Percentiles rank a stretch among this genome's conserved stretches.
Evolutionary conservation across 2,329 filamentous ascomycete species (phyloP).

Genomic region (Microsporum ferrugineum): DNA sequence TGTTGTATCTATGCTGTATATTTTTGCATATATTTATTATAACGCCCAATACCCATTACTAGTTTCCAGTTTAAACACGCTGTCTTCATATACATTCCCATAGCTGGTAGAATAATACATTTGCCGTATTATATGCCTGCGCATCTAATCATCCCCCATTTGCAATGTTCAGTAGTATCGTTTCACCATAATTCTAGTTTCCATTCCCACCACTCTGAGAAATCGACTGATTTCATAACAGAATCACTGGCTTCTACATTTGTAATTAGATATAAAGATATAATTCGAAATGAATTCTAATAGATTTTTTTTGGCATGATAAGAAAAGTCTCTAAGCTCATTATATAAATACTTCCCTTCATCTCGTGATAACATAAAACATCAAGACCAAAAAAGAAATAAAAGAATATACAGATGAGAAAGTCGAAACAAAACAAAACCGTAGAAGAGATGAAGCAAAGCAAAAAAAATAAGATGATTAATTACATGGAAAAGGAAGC

Average conservation of each 20-base stretch:
- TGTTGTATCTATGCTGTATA: not conserved
- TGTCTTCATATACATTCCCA: too few relatives aligned
- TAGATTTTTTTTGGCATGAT: not conserved
- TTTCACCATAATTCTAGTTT: too few relatives aligned
- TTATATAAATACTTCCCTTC: not conserved
- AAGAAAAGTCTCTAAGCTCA: not conserved
- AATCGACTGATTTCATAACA: too few relatives aligned
- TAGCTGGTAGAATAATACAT: too few relatives aligned
- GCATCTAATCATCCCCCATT: too few relatives aligned
- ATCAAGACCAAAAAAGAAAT: not conserved
- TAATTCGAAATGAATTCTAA: not conserved
- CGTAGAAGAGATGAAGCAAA: not conserved
- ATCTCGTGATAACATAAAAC: not conserved
- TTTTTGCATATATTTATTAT: not conserved
- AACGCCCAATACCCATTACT: too few relatives aligned
- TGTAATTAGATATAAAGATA: too few relatives aligned
- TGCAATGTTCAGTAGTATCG: too few relatives aligned
- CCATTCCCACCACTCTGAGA: too few relatives aligned
- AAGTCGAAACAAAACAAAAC: not conserved
- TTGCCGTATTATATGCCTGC: too few relatives aligned
- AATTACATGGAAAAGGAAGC: not conserved
- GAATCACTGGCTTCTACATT: too few relatives aligned
- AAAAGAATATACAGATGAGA: not conserved
- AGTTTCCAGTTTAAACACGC: too few relatives aligned
- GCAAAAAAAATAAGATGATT: not conserved